Conservation (phyloP, 2,329 filamentous ascomycete species). For the Fusarium sp. region DNA sequence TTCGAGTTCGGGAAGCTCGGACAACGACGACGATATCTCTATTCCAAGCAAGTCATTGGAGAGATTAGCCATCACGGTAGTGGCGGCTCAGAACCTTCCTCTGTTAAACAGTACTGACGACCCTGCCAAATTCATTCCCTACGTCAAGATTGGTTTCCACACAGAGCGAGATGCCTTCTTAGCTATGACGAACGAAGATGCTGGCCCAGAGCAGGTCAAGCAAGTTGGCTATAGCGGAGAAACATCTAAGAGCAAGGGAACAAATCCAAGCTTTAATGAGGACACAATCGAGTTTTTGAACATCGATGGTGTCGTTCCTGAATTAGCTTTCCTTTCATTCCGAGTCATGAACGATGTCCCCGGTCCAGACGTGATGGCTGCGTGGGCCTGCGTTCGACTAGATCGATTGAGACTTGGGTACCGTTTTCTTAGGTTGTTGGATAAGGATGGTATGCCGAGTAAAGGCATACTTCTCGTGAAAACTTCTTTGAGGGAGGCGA, state of each 20-base stretch:
- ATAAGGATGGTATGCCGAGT: conserved; percentile 7
- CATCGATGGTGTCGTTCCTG: conserved; percentile 2
- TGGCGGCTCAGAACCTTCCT: conserved; percentile 18
- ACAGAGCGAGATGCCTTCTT: conserved; percentile 10
- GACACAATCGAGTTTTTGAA: conserved; percentile 19
- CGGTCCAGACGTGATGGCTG: conserved; percentile 5
- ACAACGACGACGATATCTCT: background rate
- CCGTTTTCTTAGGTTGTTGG: conserved; percentile 9
- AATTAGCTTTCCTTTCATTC: conserved; percentile 12
- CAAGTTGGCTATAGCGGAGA: conserved; percentile 12
- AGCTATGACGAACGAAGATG: background rate
- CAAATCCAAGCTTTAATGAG: conserved; percentile 7
- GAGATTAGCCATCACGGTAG: background rate
- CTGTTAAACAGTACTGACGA: background rate
- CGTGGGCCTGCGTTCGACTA: conserved; percentile 19
- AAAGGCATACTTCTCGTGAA: conserved; percentile 6
- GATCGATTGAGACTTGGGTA: conserved; percentile 19
- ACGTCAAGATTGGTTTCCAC: conserved; percentile 11
- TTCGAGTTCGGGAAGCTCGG: no score
- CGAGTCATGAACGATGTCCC: conserved; percentile 21
- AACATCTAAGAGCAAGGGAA: conserved; percentile 5
- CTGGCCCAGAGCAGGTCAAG: background rate
- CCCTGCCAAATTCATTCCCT: conserved; percentile 17
- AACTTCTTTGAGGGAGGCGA: background rate
- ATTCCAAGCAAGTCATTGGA: conserved; percentile 5